Base-by-base conservation (phyloP, 140 eudicot species). In the Senecio squalidus region DNA sequence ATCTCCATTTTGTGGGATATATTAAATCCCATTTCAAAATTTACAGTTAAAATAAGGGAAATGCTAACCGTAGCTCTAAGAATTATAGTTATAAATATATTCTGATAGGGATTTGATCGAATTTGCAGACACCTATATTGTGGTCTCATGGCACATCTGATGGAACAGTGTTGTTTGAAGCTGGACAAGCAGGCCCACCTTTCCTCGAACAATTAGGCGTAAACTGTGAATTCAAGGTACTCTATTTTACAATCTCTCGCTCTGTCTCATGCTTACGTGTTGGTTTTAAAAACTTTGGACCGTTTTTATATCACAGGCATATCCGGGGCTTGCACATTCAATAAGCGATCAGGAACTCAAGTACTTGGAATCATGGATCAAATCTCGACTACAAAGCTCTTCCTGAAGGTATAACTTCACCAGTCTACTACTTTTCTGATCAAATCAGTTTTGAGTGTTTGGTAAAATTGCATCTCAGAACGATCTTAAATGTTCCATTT, bases 161-260 rank as follows among this genome's bases (percentile, higher is more conserved):
- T 54, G 73, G 80, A 62, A 87, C 96, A 9, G 98, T 87, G n/a
- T 60, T 92, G 36, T 84, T 87, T 67, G 98, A 87, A 72, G 98
- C 98, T 58, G 98, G 98, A 58, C 95, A 92, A 72, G 96, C 84
- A 2, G 96, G 98, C 51, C 98, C 98, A n/a, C 93, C 95, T 0
- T 84, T 92, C 65, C 96, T 92, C 21, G 83, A 92, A 66, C 70
- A 64, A 28, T 72, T 80, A 31, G 98, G 89, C 52, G 16, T 82
- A 9, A 81, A 57, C 75, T 92, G 98, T 58, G 98, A 92, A 71
- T 92, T 92, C 72, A 92, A 92, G 98, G 98, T 92, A n/a, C n/a
- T n/a, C n/a, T n/a, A n/a, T n/a, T n/a, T n/a, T n/a, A n/a, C n/a
- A 84, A n/a, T 38, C 45, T 44, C 39, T 68, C 58, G 31, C 55